These are phyloP conservation scores for Hermanozyma aechmeae DNA, from an alignment of 805 yeast genomes.

Conservation along the genomic window DNA sequence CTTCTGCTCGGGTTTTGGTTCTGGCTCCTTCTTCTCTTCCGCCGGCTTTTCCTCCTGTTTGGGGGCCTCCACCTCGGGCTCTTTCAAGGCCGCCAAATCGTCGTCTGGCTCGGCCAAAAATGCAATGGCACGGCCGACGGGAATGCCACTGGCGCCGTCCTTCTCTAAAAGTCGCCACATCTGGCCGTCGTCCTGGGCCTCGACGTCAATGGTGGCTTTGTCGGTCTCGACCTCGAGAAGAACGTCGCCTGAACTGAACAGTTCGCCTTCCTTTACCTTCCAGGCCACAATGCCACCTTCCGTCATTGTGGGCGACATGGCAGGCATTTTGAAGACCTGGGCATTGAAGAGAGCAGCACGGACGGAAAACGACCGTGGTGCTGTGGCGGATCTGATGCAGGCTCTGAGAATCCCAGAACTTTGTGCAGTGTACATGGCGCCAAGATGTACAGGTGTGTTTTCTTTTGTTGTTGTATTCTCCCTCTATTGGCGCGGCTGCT, in stretches of 20 bases:
- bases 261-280: constrained; percentile 67
- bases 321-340: constrained; percentile 78
- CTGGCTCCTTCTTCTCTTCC: constrained; percentile 1
- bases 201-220: constrained; percentile 76
- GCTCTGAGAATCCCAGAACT: constrained; percentile 12
- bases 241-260: constrained; percentile 75
- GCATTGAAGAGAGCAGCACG: constrained; percentile 23
- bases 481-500: background rate
- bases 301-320: constrained; percentile 98
- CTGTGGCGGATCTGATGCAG: constrained; percentile 5
- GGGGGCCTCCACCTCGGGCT: constrained; percentile 37
- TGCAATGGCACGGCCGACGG: constrained; percentile 89
- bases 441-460: constrained; percentile 4
- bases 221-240: constrained; percentile 79
- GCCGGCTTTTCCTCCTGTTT: constrained; percentile 4
- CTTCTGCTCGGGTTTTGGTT: background rate
- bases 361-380: constrained; percentile 20
- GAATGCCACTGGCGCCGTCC: constrained; percentile 71
- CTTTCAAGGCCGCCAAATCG: constrained; percentile 54
- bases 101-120: constrained; percentile 82
- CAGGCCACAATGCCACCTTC: constrained; percentile 88
- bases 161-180: constrained; percentile 64
- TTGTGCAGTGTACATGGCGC: background rate
- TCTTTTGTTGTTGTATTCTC: background rate
- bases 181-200: constrained; percentile 87